Evolutionary conservation across 2,329 filamentous ascomycete species (phyloP).

Genomic region (Diaporthe sp.): DNA sequence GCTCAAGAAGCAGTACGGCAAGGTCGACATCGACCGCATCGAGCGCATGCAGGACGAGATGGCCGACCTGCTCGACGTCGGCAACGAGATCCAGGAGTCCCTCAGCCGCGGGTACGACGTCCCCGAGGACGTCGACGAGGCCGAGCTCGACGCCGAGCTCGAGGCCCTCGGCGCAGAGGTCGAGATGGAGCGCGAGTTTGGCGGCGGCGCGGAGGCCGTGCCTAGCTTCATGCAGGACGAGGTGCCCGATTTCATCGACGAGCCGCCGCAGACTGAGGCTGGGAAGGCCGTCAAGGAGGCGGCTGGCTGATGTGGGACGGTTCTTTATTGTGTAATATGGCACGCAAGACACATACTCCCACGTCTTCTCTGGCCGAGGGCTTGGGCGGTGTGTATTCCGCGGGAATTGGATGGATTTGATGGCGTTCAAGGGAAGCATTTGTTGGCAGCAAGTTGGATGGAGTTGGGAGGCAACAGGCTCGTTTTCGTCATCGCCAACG

Average conservation of each 20-base stretch:
- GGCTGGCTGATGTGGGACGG: conserved; percentile 62
- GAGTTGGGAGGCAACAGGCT: conserved; percentile 19
- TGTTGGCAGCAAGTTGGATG: conserved; percentile 21
- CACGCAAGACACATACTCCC: no score
- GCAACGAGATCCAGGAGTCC: conserved; percentile 98
- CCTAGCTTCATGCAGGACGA: conserved; percentile 94
- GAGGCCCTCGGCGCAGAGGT: conserved; percentile 95
- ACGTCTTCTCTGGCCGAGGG: not conserved
- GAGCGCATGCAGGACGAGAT: conserved; percentile 99
- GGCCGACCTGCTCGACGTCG: conserved; percentile 97
- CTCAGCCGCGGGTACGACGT: conserved; percentile 93
- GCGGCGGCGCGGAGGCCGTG: conserved; percentile 66
- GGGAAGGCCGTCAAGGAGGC: conserved; percentile 84
- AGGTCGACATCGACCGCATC: conserved; percentile 97
- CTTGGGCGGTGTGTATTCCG: not conserved
- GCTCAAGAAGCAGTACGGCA: conserved; percentile 93
- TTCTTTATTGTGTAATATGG: not conserved
- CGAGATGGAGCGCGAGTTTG: conserved; percentile 83
- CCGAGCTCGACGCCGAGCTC: conserved; percentile 94
- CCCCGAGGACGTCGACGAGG: conserved; percentile 96
- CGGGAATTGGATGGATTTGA: not conserved
- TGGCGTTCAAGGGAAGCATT: conserved; percentile 40
- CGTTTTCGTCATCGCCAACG: conserved; percentile 11
- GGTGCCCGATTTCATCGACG: conserved; percentile 92
- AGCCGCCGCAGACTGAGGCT: conserved; percentile 77